Evolutionary conservation across 768 basidiomycete species (phyloP).

Genomic region (Amanita pseudoporphyria): DNA sequence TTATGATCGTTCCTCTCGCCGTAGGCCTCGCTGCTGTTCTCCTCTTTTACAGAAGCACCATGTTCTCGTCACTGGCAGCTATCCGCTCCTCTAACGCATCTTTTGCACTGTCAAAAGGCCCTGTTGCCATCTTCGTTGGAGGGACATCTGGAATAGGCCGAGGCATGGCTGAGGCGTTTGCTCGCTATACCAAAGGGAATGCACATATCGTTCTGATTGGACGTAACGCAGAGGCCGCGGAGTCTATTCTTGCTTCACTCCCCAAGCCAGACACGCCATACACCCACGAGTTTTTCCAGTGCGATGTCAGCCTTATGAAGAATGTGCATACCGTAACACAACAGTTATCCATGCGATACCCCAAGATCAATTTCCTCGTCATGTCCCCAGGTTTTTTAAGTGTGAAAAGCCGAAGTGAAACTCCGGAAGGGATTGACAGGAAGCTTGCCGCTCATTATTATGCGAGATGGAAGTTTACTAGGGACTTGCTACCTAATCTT

Average conservation of each 20-base stretch:
- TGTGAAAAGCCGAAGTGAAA: conserved; percentile 28
- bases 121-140: conserved; percentile 31
- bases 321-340: conserved; percentile 29
- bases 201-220: conserved; percentile 45
- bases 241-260: conserved; percentile 32
- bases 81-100: not conserved
- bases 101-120: not conserved
- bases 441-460: conserved; percentile 35
- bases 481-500: conserved; percentile 36
- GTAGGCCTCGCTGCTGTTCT: not conserved
- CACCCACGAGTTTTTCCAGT: conserved; percentile 41
- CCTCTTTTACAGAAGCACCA: not conserved
- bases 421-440: conserved; percentile 34
- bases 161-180: conserved; percentile 36
- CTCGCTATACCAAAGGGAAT: conserved; percentile 36
- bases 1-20: not conserved
- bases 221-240: conserved; percentile 38
- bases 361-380: conserved; percentile 45
- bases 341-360: conserved; percentile 21
- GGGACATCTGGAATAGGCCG: conserved; percentile 42
- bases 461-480: conserved; percentile 37
- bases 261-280: conserved; percentile 19
- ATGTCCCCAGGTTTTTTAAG: conserved; percentile 33
- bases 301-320: conserved; percentile 43
- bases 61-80: not conserved